A percentile compares a stretch with the other conserved stretches of the same genome.
Conservation (phyloP, 1,284 basidiomycete genomes). For the Ceratobasidium theobromae region DNA sequence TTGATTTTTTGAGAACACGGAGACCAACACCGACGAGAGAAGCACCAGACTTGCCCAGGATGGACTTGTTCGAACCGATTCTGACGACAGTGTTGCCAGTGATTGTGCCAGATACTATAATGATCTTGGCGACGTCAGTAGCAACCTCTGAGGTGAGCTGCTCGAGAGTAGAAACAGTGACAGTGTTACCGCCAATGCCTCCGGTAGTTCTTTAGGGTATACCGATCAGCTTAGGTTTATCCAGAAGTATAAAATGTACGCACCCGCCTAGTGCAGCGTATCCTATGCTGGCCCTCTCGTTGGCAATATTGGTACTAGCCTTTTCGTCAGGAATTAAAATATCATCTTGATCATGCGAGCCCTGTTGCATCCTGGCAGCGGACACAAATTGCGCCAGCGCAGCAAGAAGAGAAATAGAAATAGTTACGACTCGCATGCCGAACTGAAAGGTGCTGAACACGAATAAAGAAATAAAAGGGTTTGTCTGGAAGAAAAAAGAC, state of each 20-base stretch:
- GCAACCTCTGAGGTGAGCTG: slow-evolving; percentile 50
- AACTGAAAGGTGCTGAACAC: background rate
- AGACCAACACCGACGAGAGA: slow-evolving; percentile 48
- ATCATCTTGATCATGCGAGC: too few relatives aligned
- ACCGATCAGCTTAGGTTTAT: background rate
- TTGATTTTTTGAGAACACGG: slow-evolving; percentile 47
- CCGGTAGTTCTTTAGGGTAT: slow-evolving; percentile 29
- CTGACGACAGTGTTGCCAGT: slow-evolving; percentile 49
- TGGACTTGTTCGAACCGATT: slow-evolving; percentile 50
- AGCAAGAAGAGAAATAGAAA: background rate
- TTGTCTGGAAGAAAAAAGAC: background rate
- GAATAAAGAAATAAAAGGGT: background rate
- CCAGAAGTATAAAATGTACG: background rate
- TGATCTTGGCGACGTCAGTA: slow-evolving; percentile 50
- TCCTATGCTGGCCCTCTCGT: background rate
- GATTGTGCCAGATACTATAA: slow-evolving; percentile 51
- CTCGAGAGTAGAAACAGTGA: slow-evolving; percentile 49
- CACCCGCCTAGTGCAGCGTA: background rate
- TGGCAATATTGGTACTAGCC: too few relatives aligned
- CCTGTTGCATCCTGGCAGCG: background rate
- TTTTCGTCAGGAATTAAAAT: too few relatives aligned
- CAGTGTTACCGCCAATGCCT: slow-evolving; percentile 36
- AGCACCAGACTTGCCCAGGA: slow-evolving; percentile 44
- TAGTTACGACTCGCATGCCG: background rate
- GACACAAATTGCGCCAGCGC: background rate